Evolutionary conservation across 495 filamentous ascomycete species (phyloP).

Genomic region (Penicillium alfredii): DNA sequence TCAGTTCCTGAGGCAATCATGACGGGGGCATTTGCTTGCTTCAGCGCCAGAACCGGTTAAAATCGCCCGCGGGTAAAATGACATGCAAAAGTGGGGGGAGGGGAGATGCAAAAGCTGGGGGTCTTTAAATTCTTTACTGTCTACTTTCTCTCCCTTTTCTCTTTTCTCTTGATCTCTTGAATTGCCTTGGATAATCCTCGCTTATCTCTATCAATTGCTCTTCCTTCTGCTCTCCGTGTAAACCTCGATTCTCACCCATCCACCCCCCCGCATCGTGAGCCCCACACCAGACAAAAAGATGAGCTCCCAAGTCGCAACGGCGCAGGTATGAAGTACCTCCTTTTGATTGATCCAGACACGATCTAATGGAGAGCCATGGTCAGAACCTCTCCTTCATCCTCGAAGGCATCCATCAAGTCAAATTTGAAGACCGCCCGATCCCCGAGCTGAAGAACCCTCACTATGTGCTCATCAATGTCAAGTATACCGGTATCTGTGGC

Average conservation of each 20-base stretch:
- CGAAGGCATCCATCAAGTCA: constrained; percentile 62
- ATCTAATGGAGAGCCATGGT: constrained; percentile 1
- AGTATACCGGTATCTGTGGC: constrained; percentile 87
- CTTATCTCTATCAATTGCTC: background rate
- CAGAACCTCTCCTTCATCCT: constrained; percentile 89
- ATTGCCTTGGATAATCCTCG: too few relatives aligned
- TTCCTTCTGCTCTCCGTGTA: constrained; percentile 3
- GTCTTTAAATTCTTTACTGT: background rate
- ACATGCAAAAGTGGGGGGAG: constrained; percentile 8
- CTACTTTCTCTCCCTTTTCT: background rate
- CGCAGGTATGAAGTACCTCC: constrained; percentile 18
- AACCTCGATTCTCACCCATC: background rate
- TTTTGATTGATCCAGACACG: background rate
- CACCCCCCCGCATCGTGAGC: too few relatives aligned
- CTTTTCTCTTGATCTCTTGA: background rate
- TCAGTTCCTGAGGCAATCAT: too few relatives aligned
- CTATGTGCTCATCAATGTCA: constrained; percentile 77
- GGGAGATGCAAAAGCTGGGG: constrained; percentile 3
- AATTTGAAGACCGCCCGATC: constrained; percentile 68
- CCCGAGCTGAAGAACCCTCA: constrained; percentile 59
- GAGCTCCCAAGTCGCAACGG: too few relatives aligned
- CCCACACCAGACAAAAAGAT: too few relatives aligned
- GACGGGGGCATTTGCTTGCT: background rate
- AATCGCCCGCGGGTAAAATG: constrained; percentile 22
- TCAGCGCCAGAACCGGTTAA: constrained; percentile 18